Evolutionary conservation across 208 protist genomes (phyloP), one percentile per base, ranked within the genome.

Genomic region (Acanthamoeba divionensis): DNA sequence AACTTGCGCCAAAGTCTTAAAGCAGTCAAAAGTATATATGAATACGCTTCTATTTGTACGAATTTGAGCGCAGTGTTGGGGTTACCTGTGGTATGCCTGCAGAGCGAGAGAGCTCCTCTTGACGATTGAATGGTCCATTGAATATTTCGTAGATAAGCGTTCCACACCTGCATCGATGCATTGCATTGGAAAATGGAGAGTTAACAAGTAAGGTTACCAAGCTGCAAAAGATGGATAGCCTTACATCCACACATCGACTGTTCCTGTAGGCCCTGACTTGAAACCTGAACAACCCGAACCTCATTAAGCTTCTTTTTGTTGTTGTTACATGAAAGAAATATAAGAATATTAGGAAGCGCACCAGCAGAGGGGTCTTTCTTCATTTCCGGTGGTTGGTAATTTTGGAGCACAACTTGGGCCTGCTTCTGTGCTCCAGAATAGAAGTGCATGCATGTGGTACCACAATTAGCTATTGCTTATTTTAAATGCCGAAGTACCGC

Each of bases 201-300:
- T 54, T 90, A 79, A 57, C 90, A 90, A 0, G 92, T 66, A 12
- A 93, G 15, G n/a, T n/a, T n/a, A n/a, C n/a, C n/a, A n/a, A n/a
- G n/a, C n/a, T n/a, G n/a, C n/a, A n/a, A n/a, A n/a, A n/a, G n/a
- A n/a, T n/a, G n/a, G 63, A 77, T 91, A 93, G 7, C 91, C 92
- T 2, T 92, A 65, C 69, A 91, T 77, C 62, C 66, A 94, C 26
- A 66, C 31, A 77, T 94, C 92, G 5, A 94, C 57, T 24, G 38
- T 41, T 26, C 48, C 45, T 13, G 24, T 13, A 63, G 55, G 15
- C 18, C n/a, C n/a, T n/a, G n/a, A n/a, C n/a, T n/a, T n/a, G n/a
- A n/a, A n/a, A n/a, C n/a, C n/a, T n/a, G n/a, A n/a, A n/a, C n/a
- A n/a, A n/a, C n/a, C n/a, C n/a, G n/a, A n/a, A n/a, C n/a, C n/a